Evolutionary conservation across 2,329 filamentous ascomycete genomes (phyloP).

Genomic region (Diaporthe destruens): DNA sequence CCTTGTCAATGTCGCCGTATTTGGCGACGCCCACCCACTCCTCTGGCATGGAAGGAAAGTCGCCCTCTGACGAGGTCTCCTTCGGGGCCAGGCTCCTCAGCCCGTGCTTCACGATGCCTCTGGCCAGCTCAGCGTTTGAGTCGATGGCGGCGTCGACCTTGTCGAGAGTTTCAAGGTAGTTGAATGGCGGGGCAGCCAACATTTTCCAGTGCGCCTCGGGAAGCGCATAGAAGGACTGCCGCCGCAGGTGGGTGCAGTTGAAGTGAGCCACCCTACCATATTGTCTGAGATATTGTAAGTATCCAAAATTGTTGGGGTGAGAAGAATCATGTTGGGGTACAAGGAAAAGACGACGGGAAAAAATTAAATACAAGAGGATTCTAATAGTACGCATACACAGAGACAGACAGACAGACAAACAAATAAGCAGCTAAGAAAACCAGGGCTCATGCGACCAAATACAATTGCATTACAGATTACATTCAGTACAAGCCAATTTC

Average conservation of each 20-base stretch:
- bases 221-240: slow-evolving; percentile 93
- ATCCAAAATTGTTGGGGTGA: slow-evolving; percentile 33
- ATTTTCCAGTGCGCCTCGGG: slow-evolving; percentile 87
- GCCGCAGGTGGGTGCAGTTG: slow-evolving; percentile 89
- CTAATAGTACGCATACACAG: neutral
- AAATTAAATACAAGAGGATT: too few species aligned
- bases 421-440: neutral
- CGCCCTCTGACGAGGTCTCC: slow-evolving; percentile 51
- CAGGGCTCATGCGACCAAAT: neutral
- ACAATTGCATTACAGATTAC: neutral
- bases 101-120: slow-evolving; percentile 79
- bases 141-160: slow-evolving; percentile 90
- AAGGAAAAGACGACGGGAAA: neutral
- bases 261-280: slow-evolving; percentile 88
- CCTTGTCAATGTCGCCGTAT: slow-evolving; percentile 85
- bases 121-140: slow-evolving; percentile 84
- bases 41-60: slow-evolving; percentile 62
- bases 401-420: neutral
- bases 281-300: slow-evolving; percentile 66
- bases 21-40: slow-evolving; percentile 81
- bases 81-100: slow-evolving; percentile 73
- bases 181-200: slow-evolving; percentile 85
- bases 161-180: slow-evolving; percentile 81
- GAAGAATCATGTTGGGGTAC: neutral
- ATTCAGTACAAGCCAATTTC: neutral